phyloP scores from a whole-genome alignment of 2,329 filamentous ascomycete genomes.

The Cladosporium velox region DNA sequence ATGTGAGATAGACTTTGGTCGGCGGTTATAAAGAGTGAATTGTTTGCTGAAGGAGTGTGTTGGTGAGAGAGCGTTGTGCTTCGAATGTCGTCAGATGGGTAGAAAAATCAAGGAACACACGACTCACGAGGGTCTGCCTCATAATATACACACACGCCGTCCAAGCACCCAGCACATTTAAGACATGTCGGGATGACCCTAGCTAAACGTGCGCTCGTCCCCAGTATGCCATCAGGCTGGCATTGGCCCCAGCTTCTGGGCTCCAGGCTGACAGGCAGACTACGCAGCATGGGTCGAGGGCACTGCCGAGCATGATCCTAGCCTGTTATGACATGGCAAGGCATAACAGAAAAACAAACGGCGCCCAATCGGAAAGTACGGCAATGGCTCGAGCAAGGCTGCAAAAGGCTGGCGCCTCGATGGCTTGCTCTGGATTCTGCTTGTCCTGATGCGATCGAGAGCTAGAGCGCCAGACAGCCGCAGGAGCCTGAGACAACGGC shows the following conservation, averaged over 20 bases:
- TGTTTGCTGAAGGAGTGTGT: constrained; percentile 4
- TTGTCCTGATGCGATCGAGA: constrained; percentile 12
- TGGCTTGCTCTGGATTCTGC: constrained; percentile 3
- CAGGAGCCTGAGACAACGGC: constrained; percentile 18
- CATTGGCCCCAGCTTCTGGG: constrained; percentile 6
- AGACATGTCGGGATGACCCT: constrained; percentile 20
- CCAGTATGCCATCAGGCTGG: constrained; percentile 17
- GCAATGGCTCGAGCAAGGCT: constrained; percentile 3
- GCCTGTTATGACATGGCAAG: constrained; percentile 11
- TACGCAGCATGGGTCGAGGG: neutral
- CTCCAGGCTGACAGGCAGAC: constrained; percentile 8
- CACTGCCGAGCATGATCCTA: neutral
- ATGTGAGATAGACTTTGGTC: neutral
- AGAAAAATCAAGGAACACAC: constrained; percentile 1
- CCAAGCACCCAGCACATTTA: constrained; percentile 19
- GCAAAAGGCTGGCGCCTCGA: constrained; percentile 16
- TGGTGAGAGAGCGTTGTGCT: constrained; percentile 13
- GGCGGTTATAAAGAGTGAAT: neutral
- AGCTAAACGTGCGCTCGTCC: constrained; percentile 8
- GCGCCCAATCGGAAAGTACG: constrained; percentile 16
- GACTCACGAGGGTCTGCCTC: constrained; percentile 11
- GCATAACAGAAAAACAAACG: neutral
- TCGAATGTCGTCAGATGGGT: constrained; percentile 14
- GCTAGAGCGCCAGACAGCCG: constrained; percentile 4
- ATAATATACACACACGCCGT: constrained; percentile 16